Evolutionary conservation across 2,329 filamentous ascomycete genomes (phyloP), one percentile per base, ranked within the genome.

Genomic region (Dactylellina drechsleri): DNA sequence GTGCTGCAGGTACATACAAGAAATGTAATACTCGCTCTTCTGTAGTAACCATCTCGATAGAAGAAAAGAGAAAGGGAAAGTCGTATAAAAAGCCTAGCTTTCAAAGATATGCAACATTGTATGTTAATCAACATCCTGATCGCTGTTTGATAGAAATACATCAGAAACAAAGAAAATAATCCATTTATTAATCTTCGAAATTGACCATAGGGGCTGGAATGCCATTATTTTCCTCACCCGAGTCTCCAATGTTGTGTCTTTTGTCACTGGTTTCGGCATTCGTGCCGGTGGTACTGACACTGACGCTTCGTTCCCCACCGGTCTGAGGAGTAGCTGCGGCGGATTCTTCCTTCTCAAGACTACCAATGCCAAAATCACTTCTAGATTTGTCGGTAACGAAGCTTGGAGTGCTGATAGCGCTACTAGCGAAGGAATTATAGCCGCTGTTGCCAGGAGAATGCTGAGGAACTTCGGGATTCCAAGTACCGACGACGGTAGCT

Each of bases 351-450:
- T 56, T 40, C 1, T 47, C 56, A 49, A 26, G 16, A 13, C 12
- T 7, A 23, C 23, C 49, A 16, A 20, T n/a, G 26, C 45, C 50
- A 15, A 56, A 49, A 23, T 41, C 62, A 45, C n/a, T 41, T 15
- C 40, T 50, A 18, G 56, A 62, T 43, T 59, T 74, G 41, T 74
- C 70, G 6, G 70, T 74, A 10, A 61, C 28, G 49, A 74, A 74
- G 49, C 61, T 66, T 5, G 70, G 70, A 12, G 70, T 74, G 13
- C 41, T 47, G 20, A 23, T 57, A 3, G 61, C 40, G 16, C 45
- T 20, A 36, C 20, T 15, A 7, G 47, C 40, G 47, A 53, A 20
- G 23, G 50, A 57, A 2, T 57, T 7, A n/a, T 28, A 6, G 52
- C 61, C 41, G 41, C 20, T 18, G 16, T 40, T 36, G 36, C 31